phyloP scores from a whole-genome alignment of 2,329 filamentous ascomycete genomes.

The Hypoxylon sp. region DNA sequence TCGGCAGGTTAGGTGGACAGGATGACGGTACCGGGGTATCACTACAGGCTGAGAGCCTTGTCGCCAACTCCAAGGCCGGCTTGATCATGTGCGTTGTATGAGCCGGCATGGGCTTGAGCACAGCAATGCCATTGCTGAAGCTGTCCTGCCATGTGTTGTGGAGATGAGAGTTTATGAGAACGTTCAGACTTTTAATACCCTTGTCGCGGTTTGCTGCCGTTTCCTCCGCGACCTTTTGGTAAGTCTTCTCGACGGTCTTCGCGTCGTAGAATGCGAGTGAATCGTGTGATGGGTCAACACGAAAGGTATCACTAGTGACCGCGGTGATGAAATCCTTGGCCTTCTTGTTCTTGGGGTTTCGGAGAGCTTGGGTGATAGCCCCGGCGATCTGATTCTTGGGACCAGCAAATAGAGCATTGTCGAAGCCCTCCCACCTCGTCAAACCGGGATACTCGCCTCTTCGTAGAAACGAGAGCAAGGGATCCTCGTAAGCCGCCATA shows the following conservation, averaged over 20 bases:
- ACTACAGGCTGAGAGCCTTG: conserved; percentile 82
- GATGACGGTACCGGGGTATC: conserved; percentile 79
- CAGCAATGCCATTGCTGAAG: conserved; percentile 82
- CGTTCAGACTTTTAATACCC: conserved; percentile 76
- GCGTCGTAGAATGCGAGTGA: conserved; percentile 85
- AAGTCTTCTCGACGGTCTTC: conserved; percentile 73
- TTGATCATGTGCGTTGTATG: conserved; percentile 81
- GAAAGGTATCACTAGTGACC: conserved; percentile 72
- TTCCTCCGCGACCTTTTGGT: conserved; percentile 75
- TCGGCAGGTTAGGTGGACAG: conserved; percentile 85
- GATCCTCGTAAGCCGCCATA: conserved; percentile 83
- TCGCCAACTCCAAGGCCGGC: conserved; percentile 79
- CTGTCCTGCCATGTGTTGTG: conserved; percentile 87
- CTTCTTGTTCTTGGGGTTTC: conserved; percentile 67
- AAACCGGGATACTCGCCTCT: conserved; percentile 80
- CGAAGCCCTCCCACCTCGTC: conserved; percentile 80
- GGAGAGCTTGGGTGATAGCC: conserved; percentile 73
- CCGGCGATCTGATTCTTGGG: conserved; percentile 74
- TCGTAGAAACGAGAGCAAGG: conserved; percentile 79
- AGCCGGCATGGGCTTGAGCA: conserved; percentile 83
- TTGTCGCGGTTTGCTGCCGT: conserved; percentile 69
- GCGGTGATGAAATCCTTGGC: conserved; percentile 75
- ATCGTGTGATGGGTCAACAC: conserved; percentile 73
- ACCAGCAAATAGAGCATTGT: conserved; percentile 80
- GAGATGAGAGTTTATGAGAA: conserved; percentile 86